phyloP scores from a whole-genome alignment of 345 rosid genomes.

The Aquilaria malaccensis region DNA sequence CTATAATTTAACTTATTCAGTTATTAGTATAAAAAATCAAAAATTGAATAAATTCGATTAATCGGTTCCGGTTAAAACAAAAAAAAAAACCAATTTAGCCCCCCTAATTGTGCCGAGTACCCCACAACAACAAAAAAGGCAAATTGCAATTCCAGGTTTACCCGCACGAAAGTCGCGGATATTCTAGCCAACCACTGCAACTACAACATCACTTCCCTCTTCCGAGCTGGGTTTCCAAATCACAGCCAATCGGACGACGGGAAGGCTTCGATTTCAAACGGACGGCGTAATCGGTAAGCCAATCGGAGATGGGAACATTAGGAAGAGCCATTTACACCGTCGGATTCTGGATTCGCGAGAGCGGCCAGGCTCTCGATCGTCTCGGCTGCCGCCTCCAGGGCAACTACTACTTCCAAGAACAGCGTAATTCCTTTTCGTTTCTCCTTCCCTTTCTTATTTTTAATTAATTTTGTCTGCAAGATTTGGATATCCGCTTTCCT shows the following conservation, averaged over 20 bases:
- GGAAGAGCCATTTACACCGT: conserved; percentile 82
- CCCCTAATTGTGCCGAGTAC: no score
- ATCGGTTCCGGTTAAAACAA: no score
- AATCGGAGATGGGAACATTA: conserved; percentile 64
- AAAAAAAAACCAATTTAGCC: no score
- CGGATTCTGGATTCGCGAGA: conserved; percentile 96
- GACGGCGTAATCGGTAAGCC: conserved; percentile 6
- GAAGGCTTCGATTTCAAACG: background rate
- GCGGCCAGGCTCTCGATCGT: conserved; percentile 90
- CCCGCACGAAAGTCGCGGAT: conserved; percentile 8
- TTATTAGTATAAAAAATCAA: no score
- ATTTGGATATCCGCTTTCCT: no score
- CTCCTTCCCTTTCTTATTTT: conserved; percentile 1
- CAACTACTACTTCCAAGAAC: conserved; percentile 69
- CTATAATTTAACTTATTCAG: no score
- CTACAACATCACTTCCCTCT: conserved; percentile 6
- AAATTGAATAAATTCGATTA: no score
- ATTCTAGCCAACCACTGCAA: conserved; percentile 19
- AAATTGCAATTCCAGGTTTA: conserved; percentile 8
- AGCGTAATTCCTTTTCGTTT: conserved; percentile 37
- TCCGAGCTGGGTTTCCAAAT: conserved; percentile 1
- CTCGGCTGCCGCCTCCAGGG: conserved; percentile 95
- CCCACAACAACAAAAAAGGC: no score
- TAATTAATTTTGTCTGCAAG: background rate
- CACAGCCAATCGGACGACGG: background rate